phyloP scores from a whole-genome alignment of 345 rosid genomes.

The Melaleuca alternifolia region DNA sequence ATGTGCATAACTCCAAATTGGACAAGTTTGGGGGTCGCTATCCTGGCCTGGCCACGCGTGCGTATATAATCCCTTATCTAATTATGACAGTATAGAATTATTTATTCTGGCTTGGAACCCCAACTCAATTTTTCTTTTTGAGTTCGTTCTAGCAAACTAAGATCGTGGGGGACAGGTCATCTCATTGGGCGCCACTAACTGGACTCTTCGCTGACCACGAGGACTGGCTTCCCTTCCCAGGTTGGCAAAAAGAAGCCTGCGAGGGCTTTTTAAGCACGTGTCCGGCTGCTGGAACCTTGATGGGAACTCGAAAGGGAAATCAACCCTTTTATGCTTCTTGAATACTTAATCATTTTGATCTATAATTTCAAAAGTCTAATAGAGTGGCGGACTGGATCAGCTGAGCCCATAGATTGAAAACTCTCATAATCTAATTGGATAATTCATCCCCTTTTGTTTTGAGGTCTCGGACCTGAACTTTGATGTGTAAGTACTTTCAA shows the following conservation, averaged over 20 bases:
- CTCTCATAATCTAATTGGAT: no score
- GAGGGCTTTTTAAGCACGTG: not conserved
- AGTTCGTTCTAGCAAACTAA: not conserved
- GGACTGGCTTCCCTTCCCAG: not conserved
- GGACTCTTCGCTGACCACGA: not conserved
- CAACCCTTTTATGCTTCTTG: not conserved
- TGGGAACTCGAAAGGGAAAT: not conserved
- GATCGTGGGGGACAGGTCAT: not conserved
- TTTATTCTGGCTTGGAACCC: not conserved
- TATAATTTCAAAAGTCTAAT: no score
- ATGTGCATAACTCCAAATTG: not conserved
- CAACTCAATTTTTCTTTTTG: not conserved
- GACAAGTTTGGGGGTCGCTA: not conserved
- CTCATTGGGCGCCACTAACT: not conserved
- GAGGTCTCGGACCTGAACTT: no score
- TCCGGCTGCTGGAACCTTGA: not conserved
- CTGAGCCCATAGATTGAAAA: no score
- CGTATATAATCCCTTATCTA: not conserved
- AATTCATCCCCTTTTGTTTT: no score
- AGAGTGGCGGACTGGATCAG: no score
- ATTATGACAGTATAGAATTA: not conserved
- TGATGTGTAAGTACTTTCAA: no score
- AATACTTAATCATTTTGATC: no score
- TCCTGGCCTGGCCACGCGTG: not conserved
- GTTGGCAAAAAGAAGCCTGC: not conserved